phyloP scores from a whole-genome alignment of 805 yeast genomes.

The Grigorovia transvaalensis region DNA sequence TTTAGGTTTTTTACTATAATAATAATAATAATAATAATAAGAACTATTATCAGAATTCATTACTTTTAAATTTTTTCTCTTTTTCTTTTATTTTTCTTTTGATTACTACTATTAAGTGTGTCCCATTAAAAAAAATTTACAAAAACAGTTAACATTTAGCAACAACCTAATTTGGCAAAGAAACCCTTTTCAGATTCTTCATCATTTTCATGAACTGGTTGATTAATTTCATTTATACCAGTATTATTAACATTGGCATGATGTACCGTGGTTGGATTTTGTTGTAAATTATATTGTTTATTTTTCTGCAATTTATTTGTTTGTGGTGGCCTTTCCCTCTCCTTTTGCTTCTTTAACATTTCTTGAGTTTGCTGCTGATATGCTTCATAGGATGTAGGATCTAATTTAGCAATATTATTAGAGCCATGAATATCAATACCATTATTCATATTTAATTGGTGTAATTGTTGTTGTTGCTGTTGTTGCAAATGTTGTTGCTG shows the following conservation, averaged over 20 bases:
- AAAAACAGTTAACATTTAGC: conserved; percentile 9
- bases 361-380: conserved; percentile 30
- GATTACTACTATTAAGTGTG: background rate
- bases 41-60: too few relatives aligned
- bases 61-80: background rate
- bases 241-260: conserved; percentile 5
- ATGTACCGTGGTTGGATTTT: conserved; percentile 14
- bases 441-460: conserved; percentile 10
- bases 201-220: conserved; percentile 3
- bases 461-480: conserved; percentile 22
- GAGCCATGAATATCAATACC: conserved; percentile 6
- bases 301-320: conserved; percentile 1
- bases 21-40: too few relatives aligned
- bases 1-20: background rate
- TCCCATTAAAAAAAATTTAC: background rate
- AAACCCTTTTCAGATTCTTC: conserved; percentile 23
- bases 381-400: conserved; percentile 34
- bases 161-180: conserved; percentile 28
- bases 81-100: background rate
- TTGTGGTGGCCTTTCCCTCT: conserved; percentile 8
- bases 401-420: conserved; percentile 20
- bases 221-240: conserved; percentile 7
- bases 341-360: conserved; percentile 23
- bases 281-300: conserved; percentile 13
- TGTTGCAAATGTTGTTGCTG: conserved; percentile 26